These are phyloP conservation scores for Cochlearia excelsa DNA, from an alignment of 345 rosid genomes.

Conservation along the genomic window DNA sequence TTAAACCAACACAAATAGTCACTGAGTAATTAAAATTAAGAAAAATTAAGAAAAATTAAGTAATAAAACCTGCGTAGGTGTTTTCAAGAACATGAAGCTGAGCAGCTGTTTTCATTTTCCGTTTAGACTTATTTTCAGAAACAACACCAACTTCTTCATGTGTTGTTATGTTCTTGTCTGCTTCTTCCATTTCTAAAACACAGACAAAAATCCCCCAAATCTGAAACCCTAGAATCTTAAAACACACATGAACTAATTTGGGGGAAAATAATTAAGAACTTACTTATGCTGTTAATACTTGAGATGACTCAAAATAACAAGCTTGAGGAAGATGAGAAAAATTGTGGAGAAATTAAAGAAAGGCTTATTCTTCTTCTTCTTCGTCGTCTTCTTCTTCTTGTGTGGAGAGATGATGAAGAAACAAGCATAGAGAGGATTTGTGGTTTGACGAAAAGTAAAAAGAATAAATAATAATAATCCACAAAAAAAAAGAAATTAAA, in stretches of 20 bases:
- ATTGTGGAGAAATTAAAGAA: neutral
- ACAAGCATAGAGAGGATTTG: constrained; percentile 19
- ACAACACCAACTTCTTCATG: constrained; percentile 41
- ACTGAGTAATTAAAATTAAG: neutral
- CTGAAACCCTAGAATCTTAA: constrained; percentile 25
- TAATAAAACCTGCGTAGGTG: constrained; percentile 58
- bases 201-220: constrained; percentile 14
- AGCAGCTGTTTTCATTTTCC: constrained; percentile 92
- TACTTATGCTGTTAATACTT: constrained; percentile 4
- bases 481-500: constrained; percentile 23
- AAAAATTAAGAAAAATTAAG: no score
- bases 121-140: constrained; percentile 54
- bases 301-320: constrained; percentile 5
- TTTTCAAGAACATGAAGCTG: constrained; percentile 83
- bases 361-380: neutral
- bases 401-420: neutral
- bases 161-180: constrained; percentile 62
- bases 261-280: constrained; percentile 16
- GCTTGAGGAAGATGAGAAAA: neutral
- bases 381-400: no score
- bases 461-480: constrained; percentile 39
- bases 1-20: neutral
- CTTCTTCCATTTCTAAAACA: constrained; percentile 47
- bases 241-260: constrained; percentile 10
- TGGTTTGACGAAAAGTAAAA: constrained; percentile 38